Base-by-base conservation (phyloP, 2,329 filamentous ascomycete species). In the Xylogone sp. region DNA sequence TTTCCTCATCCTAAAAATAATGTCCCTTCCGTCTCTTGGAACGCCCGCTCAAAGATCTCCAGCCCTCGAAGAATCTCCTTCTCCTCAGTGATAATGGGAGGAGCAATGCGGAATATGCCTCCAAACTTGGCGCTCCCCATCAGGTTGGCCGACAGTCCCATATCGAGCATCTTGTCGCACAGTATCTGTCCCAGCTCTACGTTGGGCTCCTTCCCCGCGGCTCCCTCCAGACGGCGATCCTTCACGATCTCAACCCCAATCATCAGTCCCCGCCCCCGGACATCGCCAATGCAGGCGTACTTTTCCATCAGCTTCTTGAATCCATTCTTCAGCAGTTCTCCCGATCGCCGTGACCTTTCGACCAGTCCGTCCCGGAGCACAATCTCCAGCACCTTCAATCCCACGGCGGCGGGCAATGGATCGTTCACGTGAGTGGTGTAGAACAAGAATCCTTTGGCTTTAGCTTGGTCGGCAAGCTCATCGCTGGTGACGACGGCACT, bases 401-500 rank as follows among this genome's bases (percentile, higher is more conserved):
- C 81, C 1, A 85, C 79, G 0, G 81, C 78, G 0, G 79, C 79
- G 0, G 81, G 75, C 1, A 85, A 65, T 0, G 82, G 81, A 55
- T 86, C 82, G 56, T 86, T 84, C 46, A 83, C 66, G 56, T 85
- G 83, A 0, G 82, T 86, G 0, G 81, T 85, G 56, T 81, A 76
- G 60, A 79, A 84, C 18, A 79, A 68, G 57, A 75, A 85, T 22
- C 73, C 75, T 2, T 69, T 68, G 18, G 80, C 73, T 10, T 66
- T 65, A 27, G 74, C 77, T 1, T 71, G 70, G 2, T 66, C 63
- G 42, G 76, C 79, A 44, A 86, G 81, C 27, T 74, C 69, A 3
- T 72, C 69, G 43, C 74, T 79, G 0, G 82, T 83, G 2, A 79
- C 69, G 1, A 86, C 79, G 0, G 82, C 76, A 46, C 74, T 76